These are phyloP conservation scores for Ceratobasidium sp. DNA, from an alignment of 1,284 basidiomycete species.

Conservation along the genomic window DNA sequence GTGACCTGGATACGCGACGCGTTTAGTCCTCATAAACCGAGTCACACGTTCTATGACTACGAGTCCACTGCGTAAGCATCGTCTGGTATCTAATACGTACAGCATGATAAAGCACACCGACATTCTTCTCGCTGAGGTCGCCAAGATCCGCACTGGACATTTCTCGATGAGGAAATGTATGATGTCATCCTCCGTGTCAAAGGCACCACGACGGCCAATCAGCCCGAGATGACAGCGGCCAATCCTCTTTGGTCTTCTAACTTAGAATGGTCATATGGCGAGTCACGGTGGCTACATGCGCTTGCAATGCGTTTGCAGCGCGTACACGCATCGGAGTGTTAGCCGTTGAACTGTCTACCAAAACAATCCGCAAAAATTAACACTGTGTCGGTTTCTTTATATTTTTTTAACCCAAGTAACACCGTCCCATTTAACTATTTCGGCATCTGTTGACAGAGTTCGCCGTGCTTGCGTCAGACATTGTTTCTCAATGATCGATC, in stretches of 20 bases:
- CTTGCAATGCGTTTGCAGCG: neutral
- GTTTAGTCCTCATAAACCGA: neutral
- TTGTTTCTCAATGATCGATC: too few relatives aligned
- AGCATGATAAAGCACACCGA: neutral
- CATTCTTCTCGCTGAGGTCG: neutral
- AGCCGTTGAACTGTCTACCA: too few relatives aligned
- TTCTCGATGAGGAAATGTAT: neutral
- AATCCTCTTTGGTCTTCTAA: neutral
- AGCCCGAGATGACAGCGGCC: neutral
- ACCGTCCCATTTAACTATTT: too few relatives aligned
- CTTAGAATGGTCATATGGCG: neutral
- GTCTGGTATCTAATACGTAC: neutral
- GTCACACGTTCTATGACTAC: neutral
- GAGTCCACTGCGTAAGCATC: too few relatives aligned
- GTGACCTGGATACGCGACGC: conserved; percentile 18
- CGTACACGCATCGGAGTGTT: neutral
- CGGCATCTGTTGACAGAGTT: too few relatives aligned
- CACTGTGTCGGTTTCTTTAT: too few relatives aligned
- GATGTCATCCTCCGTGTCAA: conserved; percentile 8
- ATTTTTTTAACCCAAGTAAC: too few relatives aligned
- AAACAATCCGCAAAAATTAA: too few relatives aligned
- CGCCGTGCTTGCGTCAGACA: too few relatives aligned
- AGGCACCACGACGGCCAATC: conserved; percentile 13
- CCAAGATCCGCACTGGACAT: neutral
- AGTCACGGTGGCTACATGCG: neutral